Base-by-base conservation (phyloP, 2,329 filamentous ascomycete genomes). In the Microascus cirrosus region DNA sequence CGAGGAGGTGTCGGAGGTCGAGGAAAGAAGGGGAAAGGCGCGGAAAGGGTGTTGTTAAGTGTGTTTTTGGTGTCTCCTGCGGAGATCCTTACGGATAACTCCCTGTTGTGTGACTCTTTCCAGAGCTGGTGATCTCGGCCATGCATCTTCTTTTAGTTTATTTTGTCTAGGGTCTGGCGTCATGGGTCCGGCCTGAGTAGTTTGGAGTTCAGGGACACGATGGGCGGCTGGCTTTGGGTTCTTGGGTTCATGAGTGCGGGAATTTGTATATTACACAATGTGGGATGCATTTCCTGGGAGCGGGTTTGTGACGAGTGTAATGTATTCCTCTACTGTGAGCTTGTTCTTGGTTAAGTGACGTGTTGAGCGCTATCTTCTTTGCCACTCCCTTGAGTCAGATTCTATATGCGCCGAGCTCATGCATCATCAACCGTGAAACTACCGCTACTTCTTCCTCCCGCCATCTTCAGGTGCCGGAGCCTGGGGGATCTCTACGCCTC, bases 401-500 rank as follows among this genome's bases (percentile, higher is more conserved):
- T 39, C 36, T 42, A 32, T 48, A 55, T 45, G n/a, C n/a, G 13
- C 54, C 22, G 18, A 6, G 6, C n/a, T 24, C 24, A 28, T 48
- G 15, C 35, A n/a, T 6, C 22, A n/a, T n/a, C 24, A 15, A 20
- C 15, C 25, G 18, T 12, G n/a, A 50, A 22, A 50, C 3, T 4
- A n/a, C 11, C 20, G 63, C 64, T 73, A 75, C 68, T 76, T 76
- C 20, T 70, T 70, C 51, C 71, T 70, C 10, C 76, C 65, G 62
- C 75, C 77, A 60, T 58, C 61, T 11, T 56, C 55, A 2, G 59
- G 58, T 22, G 63, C 68, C 2, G 80, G 79, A 57, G 71, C 65
- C 34, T 70, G 72, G 20, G 81, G 81, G n/a, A 84, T 71, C 24
- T 80, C 75, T 0, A 83, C 73, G 1, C 75, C 77, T 42, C 72